Base-by-base conservation (phyloP, 257 asterid genomes). In the Galeopsis tetrahit region DNA sequence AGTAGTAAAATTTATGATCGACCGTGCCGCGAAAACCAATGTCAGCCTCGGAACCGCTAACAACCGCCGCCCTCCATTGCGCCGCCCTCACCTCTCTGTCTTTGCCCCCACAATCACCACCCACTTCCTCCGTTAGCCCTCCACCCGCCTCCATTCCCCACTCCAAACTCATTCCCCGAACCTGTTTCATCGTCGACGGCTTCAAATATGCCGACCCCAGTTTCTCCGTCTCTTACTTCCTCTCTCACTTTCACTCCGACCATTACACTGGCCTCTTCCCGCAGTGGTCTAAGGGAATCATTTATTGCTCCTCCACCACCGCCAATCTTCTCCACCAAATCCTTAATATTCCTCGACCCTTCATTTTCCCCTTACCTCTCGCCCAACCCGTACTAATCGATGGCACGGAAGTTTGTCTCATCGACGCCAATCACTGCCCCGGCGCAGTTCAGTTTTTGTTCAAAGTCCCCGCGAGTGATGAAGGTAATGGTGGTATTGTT, bases 361-460 rank as follows among this genome's bases (percentile, higher is more conserved):
- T 85, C 72, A 85, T 93, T 64, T 74, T 55, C 53, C 63, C 87
- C 6, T 75, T 93, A 17, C 90, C 96, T 7, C 73, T 86, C 17
- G 71, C 79, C 0, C 77, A 84, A 61, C 56, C 72, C 1, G 77
- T 93, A 8, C 7, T 82, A 2, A 83, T 93, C 0, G 98, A 93
- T 65, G 96, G 94, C 39, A 70, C 85, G 13, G 92, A 89, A 65
- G 87, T 91, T 17, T 75, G 42, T 38, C 82, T 89, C 2, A 66
- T 89, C 7, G 96, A 93, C 68, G 98, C 98, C 7, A 93, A 93
- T 75, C 97, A 93, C 82, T 93, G 97, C 80, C 98, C 98, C 0
- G 98, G 98, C 15, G 98, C 98, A 13, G 97, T 93, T 49, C 96
- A 91, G 69, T 89, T 91, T 63, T 62, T 93, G 77, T 91, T 93